These are phyloP conservation scores for Aspergillus terreus DNA, from an alignment of 2,329 filamentous ascomycete genomes.

Conservation along the genomic window DNA sequence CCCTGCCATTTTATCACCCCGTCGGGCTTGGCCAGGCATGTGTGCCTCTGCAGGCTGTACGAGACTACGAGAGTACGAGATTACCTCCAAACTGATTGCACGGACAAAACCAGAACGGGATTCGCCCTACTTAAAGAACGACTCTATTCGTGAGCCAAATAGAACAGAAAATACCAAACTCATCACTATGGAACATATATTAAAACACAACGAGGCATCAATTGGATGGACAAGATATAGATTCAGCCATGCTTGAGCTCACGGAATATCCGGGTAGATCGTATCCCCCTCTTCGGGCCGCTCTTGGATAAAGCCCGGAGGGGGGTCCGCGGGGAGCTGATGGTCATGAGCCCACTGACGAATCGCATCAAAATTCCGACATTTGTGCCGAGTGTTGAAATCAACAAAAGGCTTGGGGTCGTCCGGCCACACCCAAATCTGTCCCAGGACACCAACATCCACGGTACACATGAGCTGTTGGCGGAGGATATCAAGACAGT, in stretches of 20 bases:
- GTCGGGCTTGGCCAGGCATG: too few relatives aligned
- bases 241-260: background rate
- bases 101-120: too few relatives aligned
- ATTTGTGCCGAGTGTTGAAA: conserved; percentile 58
- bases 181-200: too few relatives aligned
- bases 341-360: conserved; percentile 5
- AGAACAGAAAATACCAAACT: too few relatives aligned
- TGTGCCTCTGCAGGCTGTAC: too few relatives aligned
- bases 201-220: too few relatives aligned
- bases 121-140: too few relatives aligned
- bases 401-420: conserved; percentile 53
- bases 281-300: background rate
- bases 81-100: too few relatives aligned
- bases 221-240: too few relatives aligned
- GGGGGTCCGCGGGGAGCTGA: conserved; percentile 2
- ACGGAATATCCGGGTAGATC: conserved; percentile 3
- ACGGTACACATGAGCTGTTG: conserved; percentile 61
- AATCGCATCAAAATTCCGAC: conserved; percentile 33
- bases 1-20: too few relatives aligned
- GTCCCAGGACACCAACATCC: conserved; percentile 57
- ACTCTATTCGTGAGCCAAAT: too few relatives aligned
- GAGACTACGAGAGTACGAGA: too few relatives aligned
- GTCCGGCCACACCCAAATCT: conserved; percentile 52
- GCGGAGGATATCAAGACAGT: conserved; percentile 58
- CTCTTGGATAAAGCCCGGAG: conserved; percentile 1